Conservation (phyloP, 306 rosid species). For the Vigna mungo region DNA sequence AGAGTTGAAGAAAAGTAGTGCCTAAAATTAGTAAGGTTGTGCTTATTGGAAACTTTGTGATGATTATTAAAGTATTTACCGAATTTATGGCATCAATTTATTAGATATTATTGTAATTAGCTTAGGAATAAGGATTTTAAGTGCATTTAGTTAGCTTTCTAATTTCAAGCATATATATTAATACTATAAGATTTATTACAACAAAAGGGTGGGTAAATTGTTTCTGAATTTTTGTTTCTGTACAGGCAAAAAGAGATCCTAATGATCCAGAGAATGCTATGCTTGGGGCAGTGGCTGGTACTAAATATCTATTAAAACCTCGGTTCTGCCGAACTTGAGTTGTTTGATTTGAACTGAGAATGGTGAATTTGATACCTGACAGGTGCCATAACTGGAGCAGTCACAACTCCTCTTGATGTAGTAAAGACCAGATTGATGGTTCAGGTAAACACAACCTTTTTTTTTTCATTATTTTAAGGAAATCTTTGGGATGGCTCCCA, state of each 20-base stretch:
- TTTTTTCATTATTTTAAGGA: not conserved
- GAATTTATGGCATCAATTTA: constrained; percentile 14
- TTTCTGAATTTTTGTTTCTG: constrained; percentile 29
- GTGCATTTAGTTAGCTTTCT: not conserved
- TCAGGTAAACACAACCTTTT: constrained; percentile 50
- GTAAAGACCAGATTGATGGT: constrained; percentile 78
- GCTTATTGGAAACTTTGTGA: not conserved
- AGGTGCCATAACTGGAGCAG: constrained; percentile 93
- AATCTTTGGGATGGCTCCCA: not conserved
- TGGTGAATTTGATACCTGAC: constrained; percentile 34
- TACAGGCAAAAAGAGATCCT: constrained; percentile 71
- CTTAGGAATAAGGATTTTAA: not conserved
- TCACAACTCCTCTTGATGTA: constrained; percentile 93
- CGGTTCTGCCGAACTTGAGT: constrained; percentile 19
- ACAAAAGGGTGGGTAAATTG: not conserved
- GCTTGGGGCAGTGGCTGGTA: constrained; percentile 83
- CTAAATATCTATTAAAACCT: constrained; percentile 6
- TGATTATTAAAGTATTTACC: not conserved
- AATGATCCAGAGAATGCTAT: constrained; percentile 82
- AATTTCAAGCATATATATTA: not conserved
- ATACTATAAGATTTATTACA: not conserved
- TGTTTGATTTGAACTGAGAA: constrained; percentile 37
- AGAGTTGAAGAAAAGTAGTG: constrained; percentile 19
- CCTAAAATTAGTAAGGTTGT: not conserved
- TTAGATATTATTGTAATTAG: constrained; percentile 17